Conservation (phyloP, 768 basidiomycete species). For the Leccinum ochraceum region DNA sequence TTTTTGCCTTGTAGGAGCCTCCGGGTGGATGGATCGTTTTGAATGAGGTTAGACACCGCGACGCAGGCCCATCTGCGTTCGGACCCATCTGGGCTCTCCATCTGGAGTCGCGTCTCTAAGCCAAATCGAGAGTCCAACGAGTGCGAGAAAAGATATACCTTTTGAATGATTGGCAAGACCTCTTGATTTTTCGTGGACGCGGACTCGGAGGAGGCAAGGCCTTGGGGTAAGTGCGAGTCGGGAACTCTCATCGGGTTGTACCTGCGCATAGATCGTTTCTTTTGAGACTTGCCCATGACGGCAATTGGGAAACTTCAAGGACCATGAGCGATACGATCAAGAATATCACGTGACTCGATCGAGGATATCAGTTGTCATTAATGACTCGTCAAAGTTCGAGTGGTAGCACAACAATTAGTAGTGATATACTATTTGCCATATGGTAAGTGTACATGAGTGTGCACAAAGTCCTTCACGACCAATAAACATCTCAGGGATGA, state of each 20-base stretch:
- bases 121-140: neutral
- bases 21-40: slow-evolving; percentile 92
- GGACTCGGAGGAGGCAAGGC: slow-evolving; percentile 71
- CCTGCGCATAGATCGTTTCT: slow-evolving; percentile 78
- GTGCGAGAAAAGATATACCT: slow-evolving; percentile 48
- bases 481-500: slow-evolving; percentile 24
- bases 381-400: neutral
- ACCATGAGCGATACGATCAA: too few species aligned
- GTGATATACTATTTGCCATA: slow-evolving; percentile 19
- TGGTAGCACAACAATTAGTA: slow-evolving; percentile 26
- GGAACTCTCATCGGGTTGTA: slow-evolving; percentile 96
- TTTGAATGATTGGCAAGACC: slow-evolving; percentile 87
- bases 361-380: too few species aligned
- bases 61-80: slow-evolving; percentile 97
- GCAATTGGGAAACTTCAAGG: neutral
- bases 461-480: slow-evolving; percentile 10
- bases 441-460: slow-evolving; percentile 24
- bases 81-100: slow-evolving; percentile 70
- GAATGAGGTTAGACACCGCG: slow-evolving; percentile 92
- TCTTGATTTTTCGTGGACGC: slow-evolving; percentile 75
- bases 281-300: slow-evolving; percentile 91
- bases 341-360: too few species aligned
- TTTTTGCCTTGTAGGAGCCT: slow-evolving; percentile 84
- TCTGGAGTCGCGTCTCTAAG: slow-evolving; percentile 41
- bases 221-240: slow-evolving; percentile 86